Conservation (phyloP, 441 rosid genomes). For the Kokia cookei region DNA sequence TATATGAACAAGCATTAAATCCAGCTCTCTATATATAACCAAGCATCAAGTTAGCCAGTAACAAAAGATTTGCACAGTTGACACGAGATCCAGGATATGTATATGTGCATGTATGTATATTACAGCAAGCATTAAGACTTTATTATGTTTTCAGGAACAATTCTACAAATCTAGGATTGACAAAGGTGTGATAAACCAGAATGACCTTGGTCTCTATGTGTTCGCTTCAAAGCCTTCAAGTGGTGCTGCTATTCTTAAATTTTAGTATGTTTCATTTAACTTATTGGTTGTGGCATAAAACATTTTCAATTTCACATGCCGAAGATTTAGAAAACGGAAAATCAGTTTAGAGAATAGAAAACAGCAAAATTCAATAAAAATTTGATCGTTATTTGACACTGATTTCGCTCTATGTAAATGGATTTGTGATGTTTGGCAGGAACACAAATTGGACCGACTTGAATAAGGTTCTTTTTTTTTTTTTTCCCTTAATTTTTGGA, state of each 20-base stretch:
- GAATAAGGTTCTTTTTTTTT: no score
- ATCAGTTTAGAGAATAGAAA: not conserved
- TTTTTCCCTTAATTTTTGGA: no score
- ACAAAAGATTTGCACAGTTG: no score
- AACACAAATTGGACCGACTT: no score
- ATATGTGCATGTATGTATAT: no score
- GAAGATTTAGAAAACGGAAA: not conserved
- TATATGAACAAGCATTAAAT: no score
- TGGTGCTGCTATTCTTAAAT: constrained; percentile 89
- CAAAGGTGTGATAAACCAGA: constrained; percentile 59
- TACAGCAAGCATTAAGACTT: not conserved
- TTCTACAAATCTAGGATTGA: constrained; percentile 77
- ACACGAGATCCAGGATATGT: no score
- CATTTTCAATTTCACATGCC: no score
- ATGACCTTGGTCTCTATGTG: constrained; percentile 76
- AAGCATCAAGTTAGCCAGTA: no score
- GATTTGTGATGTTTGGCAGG: not conserved
- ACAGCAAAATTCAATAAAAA: not conserved
- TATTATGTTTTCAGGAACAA: constrained; percentile 46
- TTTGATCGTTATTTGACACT: not conserved
- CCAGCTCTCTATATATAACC: no score
- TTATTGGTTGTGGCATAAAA: not conserved
- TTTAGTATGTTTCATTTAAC: constrained; percentile 17
- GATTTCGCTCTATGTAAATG: not conserved
- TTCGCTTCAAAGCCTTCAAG: constrained; percentile 98